These are phyloP conservation scores for Claviceps digitariae DNA, from an alignment of 2,329 filamentous ascomycete genomes.

Conservation along the genomic window DNA sequence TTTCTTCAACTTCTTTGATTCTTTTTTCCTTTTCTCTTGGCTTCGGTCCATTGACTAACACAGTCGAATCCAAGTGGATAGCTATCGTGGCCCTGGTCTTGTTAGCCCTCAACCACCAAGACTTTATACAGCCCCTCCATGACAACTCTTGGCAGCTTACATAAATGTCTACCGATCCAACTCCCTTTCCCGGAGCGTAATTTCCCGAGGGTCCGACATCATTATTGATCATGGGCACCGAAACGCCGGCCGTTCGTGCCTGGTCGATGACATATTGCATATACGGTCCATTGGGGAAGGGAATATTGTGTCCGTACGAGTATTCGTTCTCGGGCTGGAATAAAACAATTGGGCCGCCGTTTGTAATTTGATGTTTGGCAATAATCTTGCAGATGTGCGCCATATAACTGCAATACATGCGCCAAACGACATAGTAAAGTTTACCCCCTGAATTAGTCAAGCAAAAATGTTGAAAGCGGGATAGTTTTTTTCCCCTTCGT, in stretches of 20 bases:
- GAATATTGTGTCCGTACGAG: constrained; percentile 32
- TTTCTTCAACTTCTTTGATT: too few relatives aligned
- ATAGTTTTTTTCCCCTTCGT: not conserved
- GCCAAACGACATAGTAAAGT: not conserved
- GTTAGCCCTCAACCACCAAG: constrained; percentile 1
- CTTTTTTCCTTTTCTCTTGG: not conserved
- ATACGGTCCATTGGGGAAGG: constrained; percentile 54
- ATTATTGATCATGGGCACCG: constrained; percentile 64
- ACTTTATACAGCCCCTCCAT: not conserved
- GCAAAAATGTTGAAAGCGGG: not conserved
- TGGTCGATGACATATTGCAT: constrained; percentile 59
- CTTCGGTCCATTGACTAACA: constrained; percentile 8
- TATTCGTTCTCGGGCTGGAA: constrained; percentile 79
- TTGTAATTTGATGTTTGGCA: constrained; percentile 65
- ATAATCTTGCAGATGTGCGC: constrained; percentile 50
- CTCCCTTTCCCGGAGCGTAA: constrained; percentile 48
- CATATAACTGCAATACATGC: constrained; percentile 35
- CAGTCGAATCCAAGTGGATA: constrained; percentile 34
- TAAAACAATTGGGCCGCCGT: constrained; percentile 67
- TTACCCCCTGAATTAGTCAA: not conserved
- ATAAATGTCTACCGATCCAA: constrained; percentile 45
- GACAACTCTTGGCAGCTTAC: constrained; percentile 9
- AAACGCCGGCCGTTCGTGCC: constrained; percentile 51
- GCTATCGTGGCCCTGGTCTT: constrained; percentile 17
- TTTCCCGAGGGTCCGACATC: constrained; percentile 49